Evolutionary conservation across 805 yeast genomes (phyloP), one percentile per base, ranked within the genome.

Genomic region (Candida gorgasii): DNA sequence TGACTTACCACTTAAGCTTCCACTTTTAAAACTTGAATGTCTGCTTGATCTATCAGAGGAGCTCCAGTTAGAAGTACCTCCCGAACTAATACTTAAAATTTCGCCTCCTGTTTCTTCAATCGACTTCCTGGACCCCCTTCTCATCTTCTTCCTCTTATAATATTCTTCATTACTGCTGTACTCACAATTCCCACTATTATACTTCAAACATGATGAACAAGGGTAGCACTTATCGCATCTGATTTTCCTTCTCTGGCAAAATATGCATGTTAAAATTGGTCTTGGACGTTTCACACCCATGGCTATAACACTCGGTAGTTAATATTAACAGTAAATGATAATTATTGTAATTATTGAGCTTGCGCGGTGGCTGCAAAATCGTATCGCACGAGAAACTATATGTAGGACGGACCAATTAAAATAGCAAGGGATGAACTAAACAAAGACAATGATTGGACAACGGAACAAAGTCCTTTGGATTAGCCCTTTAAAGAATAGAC

Each of bases 191-290:
- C 53, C 44, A 16, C 55, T 55, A 5, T 48, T 44, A 39, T 63
- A 61, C 39, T 55, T 61, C 16, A 56, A 42, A 46, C 73, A 67
- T 11, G 67, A 47, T 17, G 62, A 53, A 39, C 73, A 67, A 3
- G 72, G 72, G 33, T 53, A 45, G 9, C 58, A 58, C 20, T 61
- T 50, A 47, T 67, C 69, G 51, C 73, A 67, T 37, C 59, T 64
- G 36, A 65, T 65, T 45, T 67, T 67, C 27, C 72, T 48, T 36
- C 52, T 51, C 45, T 61, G 59, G 50, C 73, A 67, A 40, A 59
- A 63, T 8, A 4, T 17, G n/a, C 35, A 31, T 13, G 23, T 19
- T 3, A 71, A 54, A 1, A 61, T 55, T 46, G 66, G 58, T 12
- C 76, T 53, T 33, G 68, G 72, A 18, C 35, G 35, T 31, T 31